Conservation (phyloP, 495 filamentous ascomycete genomes). For the Annulohypoxylon bovei region DNA sequence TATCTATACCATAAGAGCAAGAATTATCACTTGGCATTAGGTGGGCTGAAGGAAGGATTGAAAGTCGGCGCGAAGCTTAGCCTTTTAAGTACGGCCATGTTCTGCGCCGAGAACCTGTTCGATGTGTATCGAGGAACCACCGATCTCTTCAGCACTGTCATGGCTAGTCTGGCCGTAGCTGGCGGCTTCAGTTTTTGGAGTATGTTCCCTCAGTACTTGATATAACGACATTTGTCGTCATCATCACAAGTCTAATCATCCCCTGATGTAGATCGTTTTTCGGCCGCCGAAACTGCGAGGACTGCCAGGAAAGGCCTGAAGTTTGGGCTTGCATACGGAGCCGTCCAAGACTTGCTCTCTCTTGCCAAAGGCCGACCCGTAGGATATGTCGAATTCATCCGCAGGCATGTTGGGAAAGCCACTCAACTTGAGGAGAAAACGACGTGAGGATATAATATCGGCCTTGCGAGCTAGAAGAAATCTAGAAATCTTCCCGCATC, state of each 20-base stretch:
- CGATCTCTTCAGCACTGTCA: slow-evolving; percentile 79
- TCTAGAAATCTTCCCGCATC: neutral
- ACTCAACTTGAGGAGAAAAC: slow-evolving; percentile 33
- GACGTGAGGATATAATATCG: slow-evolving; percentile 14
- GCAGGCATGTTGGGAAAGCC: slow-evolving; percentile 51
- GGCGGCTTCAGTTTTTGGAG: slow-evolving; percentile 89
- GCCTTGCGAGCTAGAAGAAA: slow-evolving; percentile 4
- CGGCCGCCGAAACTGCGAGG: slow-evolving; percentile 81
- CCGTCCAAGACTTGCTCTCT: slow-evolving; percentile 77
- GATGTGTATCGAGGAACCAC: slow-evolving; percentile 75
- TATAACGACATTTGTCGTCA: neutral
- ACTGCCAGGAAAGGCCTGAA: slow-evolving; percentile 82
- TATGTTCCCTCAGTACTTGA: slow-evolving; percentile 54
- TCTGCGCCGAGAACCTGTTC: slow-evolving; percentile 83
- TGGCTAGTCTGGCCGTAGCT: slow-evolving; percentile 81
- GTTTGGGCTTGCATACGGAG: slow-evolving; percentile 80
- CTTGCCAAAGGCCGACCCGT: slow-evolving; percentile 72
- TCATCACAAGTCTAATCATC: slow-evolving; percentile 2
- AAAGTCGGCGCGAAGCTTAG: slow-evolving; percentile 77
- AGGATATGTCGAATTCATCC: slow-evolving; percentile 75
- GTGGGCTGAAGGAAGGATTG: slow-evolving; percentile 78
- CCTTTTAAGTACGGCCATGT: slow-evolving; percentile 73
- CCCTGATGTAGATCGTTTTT: slow-evolving; percentile 73
- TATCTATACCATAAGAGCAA: slow-evolving; percentile 98
- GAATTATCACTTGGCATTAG: slow-evolving; percentile 83